Evolutionary conservation across 345 rosid species (phyloP).

Genomic region (Diplotaxis tenuifolia): DNA sequence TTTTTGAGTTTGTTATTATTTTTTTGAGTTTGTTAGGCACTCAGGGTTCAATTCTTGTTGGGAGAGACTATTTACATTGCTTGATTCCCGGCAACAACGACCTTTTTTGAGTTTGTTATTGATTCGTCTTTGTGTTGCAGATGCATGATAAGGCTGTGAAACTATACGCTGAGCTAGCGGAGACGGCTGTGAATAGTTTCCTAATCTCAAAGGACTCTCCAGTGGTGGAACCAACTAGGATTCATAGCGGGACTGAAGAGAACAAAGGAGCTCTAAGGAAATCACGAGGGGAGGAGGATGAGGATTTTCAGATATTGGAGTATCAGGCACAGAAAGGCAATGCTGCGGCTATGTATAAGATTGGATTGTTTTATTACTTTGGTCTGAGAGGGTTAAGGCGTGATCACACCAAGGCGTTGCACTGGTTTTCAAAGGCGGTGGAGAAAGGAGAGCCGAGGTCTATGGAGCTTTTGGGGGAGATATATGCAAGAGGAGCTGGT

Average conservation of each 20-base stretch:
- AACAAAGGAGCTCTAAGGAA: constrained; percentile 89
- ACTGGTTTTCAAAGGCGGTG: constrained; percentile 85
- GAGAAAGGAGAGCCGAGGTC: constrained; percentile 92
- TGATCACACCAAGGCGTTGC: constrained; percentile 80
- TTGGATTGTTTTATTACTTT: constrained; percentile 88
- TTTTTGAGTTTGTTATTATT: constrained; percentile 14
- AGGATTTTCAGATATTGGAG: constrained; percentile 93
- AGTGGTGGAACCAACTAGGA: constrained; percentile 82
- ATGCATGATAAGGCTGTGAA: constrained; percentile 82
- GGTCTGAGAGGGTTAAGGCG: constrained; percentile 95
- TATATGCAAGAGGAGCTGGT: constrained; percentile 97
- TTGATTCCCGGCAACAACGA: too few relatives aligned
- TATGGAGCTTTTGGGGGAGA: constrained; percentile 97
- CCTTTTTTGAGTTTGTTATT: constrained; percentile 14
- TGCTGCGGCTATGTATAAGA: constrained; percentile 81
- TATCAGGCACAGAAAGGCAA: constrained; percentile 98
- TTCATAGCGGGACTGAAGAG: constrained; percentile 93
- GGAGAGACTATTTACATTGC: too few relatives aligned
- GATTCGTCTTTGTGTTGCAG: constrained; percentile 42
- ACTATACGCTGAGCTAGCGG: constrained; percentile 86
- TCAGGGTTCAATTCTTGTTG: too few relatives aligned
- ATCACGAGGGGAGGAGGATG: constrained; percentile 94
- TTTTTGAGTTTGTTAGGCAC: constrained; percentile 15
- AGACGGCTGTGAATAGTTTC: constrained; percentile 85
- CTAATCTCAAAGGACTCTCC: constrained; percentile 89